Base-by-base conservation (phyloP, 257 asterid species). In the Plantago major region DNA sequence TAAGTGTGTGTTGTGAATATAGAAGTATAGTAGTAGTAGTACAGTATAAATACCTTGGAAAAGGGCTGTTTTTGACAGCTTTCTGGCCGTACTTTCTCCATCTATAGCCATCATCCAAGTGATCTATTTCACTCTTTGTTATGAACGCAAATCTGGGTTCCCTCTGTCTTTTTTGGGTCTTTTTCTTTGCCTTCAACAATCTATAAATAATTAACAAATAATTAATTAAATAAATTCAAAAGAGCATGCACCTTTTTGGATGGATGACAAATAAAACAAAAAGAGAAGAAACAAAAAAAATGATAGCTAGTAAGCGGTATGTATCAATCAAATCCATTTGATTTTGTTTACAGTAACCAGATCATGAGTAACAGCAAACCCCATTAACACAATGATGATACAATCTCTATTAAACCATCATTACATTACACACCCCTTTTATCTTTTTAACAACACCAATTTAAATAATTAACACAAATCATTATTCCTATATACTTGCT, bases 21-120 rank as follows among this genome's bases (percentile, higher is more conserved):
- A 33, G 6, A 3, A 33, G 8, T 33, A 33, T 33, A 33, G 4
- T 33, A 33, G 40, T 33, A 22, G 26, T 56, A 15, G 26, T 14
- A 22, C 26, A 59, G 64, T 58, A 60, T 56, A 59, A 46, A 45
- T 79, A 90, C 98, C 98, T 86, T 61, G 97, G 95, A 59, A 86
- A 92, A 19, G 97, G 95, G 81, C 95, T 92, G 79, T 89, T 82
- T 71, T 92, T 92, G 8, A 92, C 97, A 28, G 97, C 93, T 73
- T 92, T 92, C 70, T 86, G 95, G 50, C 97, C 98, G 74, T 89
- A 92, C 77, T 92, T 92, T 77, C 95, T 82, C 97, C 96, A 92
- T 86, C 95, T 79, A 70, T 72, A 92, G 4, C 98, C 97, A 81
- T 92, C 98, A 67, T 92, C 98, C 79, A 89, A 76, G 71, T 88